Base-by-base conservation (phyloP, 106 monocot genomes). In the Hemerocallis citrina region DNA sequence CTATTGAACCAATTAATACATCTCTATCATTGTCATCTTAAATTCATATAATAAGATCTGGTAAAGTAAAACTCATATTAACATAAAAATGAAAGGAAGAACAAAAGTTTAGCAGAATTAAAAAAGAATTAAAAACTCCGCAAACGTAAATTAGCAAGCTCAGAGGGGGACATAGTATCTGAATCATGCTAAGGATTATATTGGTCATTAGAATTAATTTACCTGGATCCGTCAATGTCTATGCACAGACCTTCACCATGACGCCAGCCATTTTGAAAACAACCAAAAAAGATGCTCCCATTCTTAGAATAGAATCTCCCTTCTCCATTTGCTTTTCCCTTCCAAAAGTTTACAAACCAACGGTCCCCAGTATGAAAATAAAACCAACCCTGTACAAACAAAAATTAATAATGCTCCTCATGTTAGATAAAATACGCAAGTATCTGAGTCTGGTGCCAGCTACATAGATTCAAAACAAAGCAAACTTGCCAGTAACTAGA, bases 301-400 rank as follows among this genome's bases (percentile, higher is more conserved):
- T 74, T 57, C 28, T 75, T 82, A 42, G 91, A 87, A 74, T 88
- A 98, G 60, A 85, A 88, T 75, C 98, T 78, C 10, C 88, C 84
- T 38, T 92, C 88, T 43, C 98, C 98, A 51, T 92, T 88, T 28
- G 91, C 87, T 68, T 80, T 87, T 14, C 88, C 92, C 69, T 84
- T 98, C 98, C 98, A 92, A 61, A 92, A 98, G 57, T 92, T 91
- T 29, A 72, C 72, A 75, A 92, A 98, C 98, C 91, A 98, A 5
- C 98, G 81, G 15, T 92, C 96, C 36, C 98, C 98, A 43, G 52
- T 74, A 62, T 72, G 75, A 82, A 98, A 98, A 82, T 92, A 98
- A 55, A 90, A 92, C 92, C 98, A 98, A 46, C 98, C 98, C 91
- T 90, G 58, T 55, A 74, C n/a, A n/a, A n/a, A n/a, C 38, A 66